phyloP scores from a whole-genome alignment of 306 rosid species.

The Hippophae rhamnoides region DNA sequence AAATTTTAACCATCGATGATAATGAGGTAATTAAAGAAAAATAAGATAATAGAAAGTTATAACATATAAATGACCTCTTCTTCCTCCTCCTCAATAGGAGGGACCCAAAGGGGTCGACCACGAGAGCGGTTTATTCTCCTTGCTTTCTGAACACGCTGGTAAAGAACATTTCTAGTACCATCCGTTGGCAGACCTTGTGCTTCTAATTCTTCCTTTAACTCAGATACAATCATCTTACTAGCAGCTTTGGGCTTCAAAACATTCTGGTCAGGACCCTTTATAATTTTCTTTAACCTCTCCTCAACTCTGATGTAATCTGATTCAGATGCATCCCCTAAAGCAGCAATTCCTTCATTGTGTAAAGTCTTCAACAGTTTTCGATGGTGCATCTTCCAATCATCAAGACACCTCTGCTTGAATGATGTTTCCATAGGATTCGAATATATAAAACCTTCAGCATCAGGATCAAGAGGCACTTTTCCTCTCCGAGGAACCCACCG shows the following conservation, averaged over 20 bases:
- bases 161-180: conserved; percentile 95
- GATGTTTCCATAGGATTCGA: conserved; percentile 92
- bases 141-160: conserved; percentile 98
- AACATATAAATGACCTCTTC: conserved; percentile 56
- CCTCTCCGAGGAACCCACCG: conserved; percentile 95
- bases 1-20: neutral
- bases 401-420: conserved; percentile 80
- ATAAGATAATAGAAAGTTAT: neutral
- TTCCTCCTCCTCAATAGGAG: conserved; percentile 85
- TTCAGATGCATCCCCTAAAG: conserved; percentile 77
- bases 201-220: conserved; percentile 88
- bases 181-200: conserved; percentile 88
- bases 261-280: conserved; percentile 81
- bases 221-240: conserved; percentile 85
- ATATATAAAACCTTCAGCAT: conserved; percentile 80
- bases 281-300: conserved; percentile 65
- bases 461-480: conserved; percentile 94
- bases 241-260: conserved; percentile 94
- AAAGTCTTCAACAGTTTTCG: conserved; percentile 61
- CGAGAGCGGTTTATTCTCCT: conserved; percentile 95
- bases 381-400: conserved; percentile 57
- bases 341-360: conserved; percentile 61
- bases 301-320: conserved; percentile 69
- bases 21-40: neutral
- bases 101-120: conserved; percentile 99